phyloP scores from a whole-genome alignment of 2,329 filamentous ascomycete species.

The Colletotrichum sp. region DNA sequence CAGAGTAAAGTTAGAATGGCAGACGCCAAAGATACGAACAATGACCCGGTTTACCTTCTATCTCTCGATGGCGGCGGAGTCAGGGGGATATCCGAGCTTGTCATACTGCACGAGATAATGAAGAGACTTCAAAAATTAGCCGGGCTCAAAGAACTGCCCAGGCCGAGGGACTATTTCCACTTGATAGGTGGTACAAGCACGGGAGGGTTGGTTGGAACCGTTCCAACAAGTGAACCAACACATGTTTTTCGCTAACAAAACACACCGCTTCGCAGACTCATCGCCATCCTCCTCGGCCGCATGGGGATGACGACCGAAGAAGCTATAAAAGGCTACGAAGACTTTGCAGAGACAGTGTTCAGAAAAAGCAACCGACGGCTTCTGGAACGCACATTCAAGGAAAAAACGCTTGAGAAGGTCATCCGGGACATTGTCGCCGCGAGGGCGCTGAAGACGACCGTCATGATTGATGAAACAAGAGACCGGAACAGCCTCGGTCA shows the following conservation, averaged over 20 bases:
- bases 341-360: slow-evolving; percentile 42
- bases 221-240: neutral
- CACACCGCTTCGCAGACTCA: slow-evolving; percentile 35
- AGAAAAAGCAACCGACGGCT: slow-evolving; percentile 26
- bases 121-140: slow-evolving; percentile 16
- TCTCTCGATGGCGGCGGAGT: slow-evolving; percentile 8
- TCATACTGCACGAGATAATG: slow-evolving; percentile 31
- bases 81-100: slow-evolving; percentile 27
- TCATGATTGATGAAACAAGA: slow-evolving; percentile 24
- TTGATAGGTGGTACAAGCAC: slow-evolving; percentile 36
- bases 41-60: slow-evolving; percentile 16
- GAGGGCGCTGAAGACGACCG: slow-evolving; percentile 3
- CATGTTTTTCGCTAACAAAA: neutral
- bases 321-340: slow-evolving; percentile 44
- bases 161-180: slow-evolving; percentile 31
- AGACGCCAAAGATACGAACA: neutral
- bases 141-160: slow-evolving; percentile 22
- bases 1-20: neutral
- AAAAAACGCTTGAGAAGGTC: slow-evolving; percentile 33
- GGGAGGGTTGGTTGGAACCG: slow-evolving; percentile 24
- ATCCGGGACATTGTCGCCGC: slow-evolving; percentile 27
- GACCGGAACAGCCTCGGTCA: slow-evolving; percentile 26
- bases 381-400: neutral
- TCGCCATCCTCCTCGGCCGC: slow-evolving; percentile 52
- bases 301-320: slow-evolving; percentile 48